Conservation (phyloP, 169 alveolate genomes). For the Cryptosporidium xiaoi region DNA sequence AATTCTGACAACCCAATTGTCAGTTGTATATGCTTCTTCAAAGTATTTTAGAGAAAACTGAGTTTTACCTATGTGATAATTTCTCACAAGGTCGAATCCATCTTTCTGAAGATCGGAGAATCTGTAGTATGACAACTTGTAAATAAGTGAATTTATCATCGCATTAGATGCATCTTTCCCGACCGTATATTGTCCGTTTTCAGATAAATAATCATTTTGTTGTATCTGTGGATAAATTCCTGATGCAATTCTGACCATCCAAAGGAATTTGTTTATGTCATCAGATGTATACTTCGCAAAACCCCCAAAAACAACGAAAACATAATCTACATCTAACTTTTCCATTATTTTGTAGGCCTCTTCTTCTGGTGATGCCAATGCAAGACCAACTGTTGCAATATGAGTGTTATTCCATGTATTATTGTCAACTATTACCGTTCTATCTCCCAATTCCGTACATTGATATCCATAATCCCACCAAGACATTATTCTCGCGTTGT, state of each 20-base stretch:
- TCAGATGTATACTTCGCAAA: conserved; percentile 94
- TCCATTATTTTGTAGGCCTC: conserved; percentile 92
- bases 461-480: conserved; percentile 99
- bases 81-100: conserved; percentile 93
- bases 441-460: conserved; percentile 94
- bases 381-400: conserved; percentile 97
- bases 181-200: conserved; percentile 84
- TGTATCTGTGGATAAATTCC: conserved; percentile 93
- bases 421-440: conserved; percentile 97
- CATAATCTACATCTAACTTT: conserved; percentile 94
- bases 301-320: conserved; percentile 95
- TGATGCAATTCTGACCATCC: conserved; percentile 97
- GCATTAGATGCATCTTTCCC: conserved; percentile 92
- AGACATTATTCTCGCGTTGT: conserved; percentile 92
- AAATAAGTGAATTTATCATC: conserved; percentile 92
- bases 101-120: conserved; percentile 87
- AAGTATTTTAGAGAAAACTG: conserved; percentile 88
- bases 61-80: conserved; percentile 81
- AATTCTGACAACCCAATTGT: conserved; percentile 96
- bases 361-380: conserved; percentile 93
- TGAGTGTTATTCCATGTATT: conserved; percentile 98
- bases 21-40: conserved; percentile 96
- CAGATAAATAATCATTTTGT: conserved; percentile 84
- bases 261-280: conserved; percentile 96
- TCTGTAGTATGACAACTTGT: conserved; percentile 92